Evolutionary conservation across 805 yeast species (phyloP), one percentile per base, ranked within the genome.

Genomic region (Yarrowia hollandica): DNA sequence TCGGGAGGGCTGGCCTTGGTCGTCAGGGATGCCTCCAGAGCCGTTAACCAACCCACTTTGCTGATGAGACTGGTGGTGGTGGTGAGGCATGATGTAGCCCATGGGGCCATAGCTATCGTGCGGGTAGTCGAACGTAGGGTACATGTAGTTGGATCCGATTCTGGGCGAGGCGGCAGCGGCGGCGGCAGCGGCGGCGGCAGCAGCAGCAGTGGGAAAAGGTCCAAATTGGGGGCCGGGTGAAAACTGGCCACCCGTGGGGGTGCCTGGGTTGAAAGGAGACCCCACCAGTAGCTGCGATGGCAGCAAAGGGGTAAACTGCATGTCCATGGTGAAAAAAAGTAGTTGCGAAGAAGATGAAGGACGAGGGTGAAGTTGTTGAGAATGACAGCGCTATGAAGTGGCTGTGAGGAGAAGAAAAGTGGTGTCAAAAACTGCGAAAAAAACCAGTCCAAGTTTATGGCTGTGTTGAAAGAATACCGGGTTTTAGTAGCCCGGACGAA

Each of bases 1-100:
- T 70, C 97, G 82, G 56, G 74, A 69, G 21, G 59, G 50, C 23
- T 55, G 59, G 16, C 31, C 30, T 15, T 25, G 31, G 14, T 52
- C 44, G 18, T 37, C 44, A 12, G 44, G 9, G 22, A 50, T n/a
- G 23, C 16, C 35, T 4, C 57, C 57, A 6, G 15, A 7, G 25
- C 64, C 60, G 41, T 33, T 52, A 22, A 55, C 61, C 5, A 59
- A 34, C 6, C 56, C 64, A n/a, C 22, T 15, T 19, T 41, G 48
- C 33, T 41, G 48, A n/a, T 44, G 54, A 21, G 60, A n/a, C 34
- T 48, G 28, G 18, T 42, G 42, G 16, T 26, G 59, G n/a, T 38
- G 41, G 34, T 63, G 64, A 18, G 62, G 64, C 46, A 61, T 64
- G 2, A 57, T 64, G 15, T 48, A 60, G 14, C 60, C 38, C 28